Base-by-base conservation (phyloP, 2,329 filamentous ascomycete species). In the Myrmaecium sp. region DNA sequence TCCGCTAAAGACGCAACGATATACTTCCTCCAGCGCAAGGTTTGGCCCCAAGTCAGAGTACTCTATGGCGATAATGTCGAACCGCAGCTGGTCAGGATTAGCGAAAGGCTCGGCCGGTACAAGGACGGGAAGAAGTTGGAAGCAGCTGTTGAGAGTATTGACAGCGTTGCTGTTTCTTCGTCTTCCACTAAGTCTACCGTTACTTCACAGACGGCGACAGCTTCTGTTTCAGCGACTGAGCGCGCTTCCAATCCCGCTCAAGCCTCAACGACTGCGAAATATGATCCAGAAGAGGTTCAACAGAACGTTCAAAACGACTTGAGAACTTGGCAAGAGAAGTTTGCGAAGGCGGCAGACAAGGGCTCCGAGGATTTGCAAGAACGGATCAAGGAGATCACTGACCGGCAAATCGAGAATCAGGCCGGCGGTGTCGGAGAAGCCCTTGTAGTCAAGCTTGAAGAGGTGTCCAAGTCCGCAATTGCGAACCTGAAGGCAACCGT, bases 11-110 rank as follows among this genome's bases (percentile, higher is more conserved):
- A 71, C 30, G 71, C 71, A 32, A 66, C 68, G 0, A 68, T 71
- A 31, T 55, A 65, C 8, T 86, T 94, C 43, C 55, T 91, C 17
- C 69, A 82, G 31, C 68, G 69, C 24, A 74, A 72, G 2, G 58
- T 95, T 10, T 89, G 80, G 75, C 86, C 86, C 2, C 74, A 77
- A 36, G 35, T 94, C 7, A 71, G 77, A 14, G 64, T 78, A 9
- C 57, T 94, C 4, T 95, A 95, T 44, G 69, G 74, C 7, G 74
- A 93, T 44, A 93, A 92, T 40, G 84, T 98, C 3, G 84, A 95
- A 55, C 91, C 91, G 9, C 91, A 98, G 52, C 64, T 98, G 9
- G 69, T 86, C 30, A 81, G 83, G 41, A 95, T 98, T 42, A 80
- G 81, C 8, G 78, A 94, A 55, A 74, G 84, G 23, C 66, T 98